Conservation (phyloP, 108 stramenopile species). For the Cyclotella atomus region DNA sequence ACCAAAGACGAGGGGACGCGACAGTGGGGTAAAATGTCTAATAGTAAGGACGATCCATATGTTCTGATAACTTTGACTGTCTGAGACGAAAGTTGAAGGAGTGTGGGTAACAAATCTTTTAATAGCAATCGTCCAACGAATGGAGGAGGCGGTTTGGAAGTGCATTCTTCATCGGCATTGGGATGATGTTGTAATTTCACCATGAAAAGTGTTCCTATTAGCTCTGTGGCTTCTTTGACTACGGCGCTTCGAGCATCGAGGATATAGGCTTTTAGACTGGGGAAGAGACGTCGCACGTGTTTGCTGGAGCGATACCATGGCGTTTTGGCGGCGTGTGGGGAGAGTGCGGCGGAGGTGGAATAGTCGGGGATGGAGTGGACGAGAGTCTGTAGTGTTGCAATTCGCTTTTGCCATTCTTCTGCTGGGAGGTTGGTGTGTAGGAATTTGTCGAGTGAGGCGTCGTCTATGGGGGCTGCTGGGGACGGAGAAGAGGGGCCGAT, state of each 20-base stretch:
- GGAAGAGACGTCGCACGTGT: conserved; percentile 64
- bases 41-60: conserved; percentile 64
- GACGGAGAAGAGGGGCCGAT: conserved; percentile 5
- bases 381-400: conserved; percentile 52
- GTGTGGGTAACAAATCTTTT: conserved; percentile 73
- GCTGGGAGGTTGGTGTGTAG: conserved; percentile 45
- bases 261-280: conserved; percentile 58
- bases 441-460: conserved; percentile 66
- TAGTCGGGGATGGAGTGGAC: conserved; percentile 65
- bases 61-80: conserved; percentile 81
- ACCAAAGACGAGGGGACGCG: conserved; percentile 79
- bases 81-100: conserved; percentile 74
- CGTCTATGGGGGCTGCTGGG: conserved; percentile 37
- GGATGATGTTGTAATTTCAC: conserved; percentile 50
- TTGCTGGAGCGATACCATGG: conserved; percentile 75
- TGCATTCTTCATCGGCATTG: conserved; percentile 5
- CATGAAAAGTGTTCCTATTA: conserved; percentile 42
- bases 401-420: conserved; percentile 81
- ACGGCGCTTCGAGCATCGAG: conserved; percentile 79
- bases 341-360: conserved; percentile 24
- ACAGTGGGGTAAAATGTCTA: conserved; percentile 55
- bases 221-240: conserved; percentile 75
- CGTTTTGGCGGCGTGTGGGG: background rate
- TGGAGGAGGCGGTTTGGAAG: conserved; percentile 21
- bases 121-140: conserved; percentile 58